Conservation (phyloP, 208 protist genomes). For the Crithidia fasciculata region DNA sequence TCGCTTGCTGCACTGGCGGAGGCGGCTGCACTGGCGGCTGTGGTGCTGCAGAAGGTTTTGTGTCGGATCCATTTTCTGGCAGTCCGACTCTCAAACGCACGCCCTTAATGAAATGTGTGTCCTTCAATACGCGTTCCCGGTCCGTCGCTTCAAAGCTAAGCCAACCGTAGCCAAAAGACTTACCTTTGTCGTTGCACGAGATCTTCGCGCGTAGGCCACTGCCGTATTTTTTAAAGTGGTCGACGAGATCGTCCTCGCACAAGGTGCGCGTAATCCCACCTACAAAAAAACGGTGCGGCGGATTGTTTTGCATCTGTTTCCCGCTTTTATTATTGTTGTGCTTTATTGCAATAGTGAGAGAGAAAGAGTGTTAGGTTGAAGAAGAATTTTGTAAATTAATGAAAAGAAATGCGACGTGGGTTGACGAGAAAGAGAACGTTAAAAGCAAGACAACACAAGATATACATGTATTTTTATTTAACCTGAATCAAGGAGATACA, state of each 20-base stretch:
- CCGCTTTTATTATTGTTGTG: no score
- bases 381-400: no score
- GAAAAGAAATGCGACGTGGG: no score
- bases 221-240: conserved; percentile 57
- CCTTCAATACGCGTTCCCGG: conserved; percentile 2
- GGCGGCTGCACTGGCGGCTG: background rate
- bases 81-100: background rate
- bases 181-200: conserved; percentile 46
- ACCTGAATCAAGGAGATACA: no score
- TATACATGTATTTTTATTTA: no score
- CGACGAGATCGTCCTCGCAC: conserved; percentile 37
- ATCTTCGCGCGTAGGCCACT: conserved; percentile 26
- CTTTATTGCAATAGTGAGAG: background rate
- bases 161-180: conserved; percentile 74
- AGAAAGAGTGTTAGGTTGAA: background rate
- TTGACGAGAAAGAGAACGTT: no score
- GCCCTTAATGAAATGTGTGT: conserved; percentile 11
- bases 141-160: conserved; percentile 35
- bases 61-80: background rate
- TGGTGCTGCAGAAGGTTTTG: background rate
- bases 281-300: conserved; percentile 46
- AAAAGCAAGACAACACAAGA: background rate
- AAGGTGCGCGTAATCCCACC: conserved; percentile 56
- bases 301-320: background rate
- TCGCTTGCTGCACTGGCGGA: background rate